Base-by-base conservation (phyloP, 345 rosid genomes). In the Sisymbrium altissimum region DNA sequence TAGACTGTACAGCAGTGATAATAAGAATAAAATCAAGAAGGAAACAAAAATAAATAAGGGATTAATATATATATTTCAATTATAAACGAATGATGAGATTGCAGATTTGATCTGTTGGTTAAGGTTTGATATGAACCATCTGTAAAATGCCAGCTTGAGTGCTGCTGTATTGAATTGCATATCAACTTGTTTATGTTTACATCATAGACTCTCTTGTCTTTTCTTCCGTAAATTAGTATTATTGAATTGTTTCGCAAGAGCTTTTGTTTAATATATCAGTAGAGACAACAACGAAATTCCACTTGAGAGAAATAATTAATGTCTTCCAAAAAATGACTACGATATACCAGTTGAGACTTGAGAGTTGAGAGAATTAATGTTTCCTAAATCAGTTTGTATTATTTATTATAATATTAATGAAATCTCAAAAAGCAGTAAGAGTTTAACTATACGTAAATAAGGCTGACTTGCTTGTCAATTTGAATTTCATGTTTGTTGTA, bases 91-190 rank as follows among this genome's bases (percentile, higher is more conserved):
- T 38, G 60, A 9, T 36, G 15, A 39, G 50, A 67, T 30, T 74
- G 19, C 17, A 39, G 68, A 75, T 67, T 68, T 75, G 73, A 60
- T 75, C 68, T 68, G 79, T 75, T 35, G 64, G 79, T 60, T 75
- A 67, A 75, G 79, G 68, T 75, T 59, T 75, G 64, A 59, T 75
- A 41, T 41, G 68, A 75, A 68, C 73, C 63, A 75, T 40, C 73
- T 50, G 73, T 75, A 13, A 67, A 10, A n/a, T 75, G 73, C 79
- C 79, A 75, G 79, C 79, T 18, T 68, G 55, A 50, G 62, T 19
- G 46, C 41, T 52, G 79, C 73, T 75, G 79, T 68, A 50, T 19
- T 67, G 55, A 59, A 49, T 52, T 75, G 45, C 55, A 40, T 60
- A 7, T 68, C 79, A 59, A 75, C 79, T 75, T 68, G 79, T 19